Percentiles rank a stretch among this genome's conserved stretches.
Conservation (phyloP, 495 filamentous ascomycete species). For the Talaromyces adpressus region DNA sequence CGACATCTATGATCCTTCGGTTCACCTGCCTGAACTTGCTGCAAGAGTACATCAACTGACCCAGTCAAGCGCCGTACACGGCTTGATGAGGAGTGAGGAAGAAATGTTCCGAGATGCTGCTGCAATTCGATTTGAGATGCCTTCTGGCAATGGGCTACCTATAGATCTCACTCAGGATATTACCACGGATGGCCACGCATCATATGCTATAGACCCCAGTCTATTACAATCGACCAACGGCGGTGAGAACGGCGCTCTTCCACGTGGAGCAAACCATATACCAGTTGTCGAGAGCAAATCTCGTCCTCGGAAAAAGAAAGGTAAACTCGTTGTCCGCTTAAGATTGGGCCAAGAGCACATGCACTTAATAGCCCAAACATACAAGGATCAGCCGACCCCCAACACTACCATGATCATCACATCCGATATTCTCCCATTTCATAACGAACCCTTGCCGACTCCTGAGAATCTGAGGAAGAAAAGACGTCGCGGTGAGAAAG, state of each 20-base stretch:
- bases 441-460: not conserved
- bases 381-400: not conserved
- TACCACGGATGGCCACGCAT: not conserved
- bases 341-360: not conserved
- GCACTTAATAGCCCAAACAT: not conserved
- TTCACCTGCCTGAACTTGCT: conserved; percentile 3
- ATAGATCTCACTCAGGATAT: conserved; percentile 1
- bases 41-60: conserved; percentile 2
- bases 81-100: not conserved
- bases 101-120: conserved; percentile 3
- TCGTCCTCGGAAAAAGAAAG: not conserved
- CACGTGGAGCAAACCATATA: conserved; percentile 1
- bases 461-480: not conserved
- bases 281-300: not conserved
- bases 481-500: conserved; percentile 7
- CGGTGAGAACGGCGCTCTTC: not conserved
- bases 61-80: conserved; percentile 1
- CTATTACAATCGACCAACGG: not conserved
- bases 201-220: not conserved
- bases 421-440: conserved; percentile 1
- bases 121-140: conserved; percentile 6
- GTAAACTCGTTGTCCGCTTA: conserved; percentile 2
- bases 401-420: not conserved
- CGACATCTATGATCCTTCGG: conserved; percentile 1
- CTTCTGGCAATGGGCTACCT: not conserved